These are phyloP conservation scores for Solanum neorickii DNA, from an alignment of 257 asterid species.

Conservation along the genomic window DNA sequence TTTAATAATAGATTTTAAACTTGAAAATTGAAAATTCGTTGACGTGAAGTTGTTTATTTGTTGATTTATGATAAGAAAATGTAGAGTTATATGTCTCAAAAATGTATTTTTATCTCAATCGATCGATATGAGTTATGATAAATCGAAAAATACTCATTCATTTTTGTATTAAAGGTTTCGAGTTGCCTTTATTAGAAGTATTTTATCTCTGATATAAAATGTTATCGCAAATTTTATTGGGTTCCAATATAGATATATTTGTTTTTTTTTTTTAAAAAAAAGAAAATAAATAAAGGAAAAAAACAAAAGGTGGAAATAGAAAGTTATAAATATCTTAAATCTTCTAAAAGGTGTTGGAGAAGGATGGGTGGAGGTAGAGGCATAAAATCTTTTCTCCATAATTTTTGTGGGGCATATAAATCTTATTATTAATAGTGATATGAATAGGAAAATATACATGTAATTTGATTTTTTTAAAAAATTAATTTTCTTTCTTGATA, in stretches of 20 bases:
- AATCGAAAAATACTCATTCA: neutral
- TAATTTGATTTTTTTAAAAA: too few relatives aligned
- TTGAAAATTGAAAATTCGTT: neutral
- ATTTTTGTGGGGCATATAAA: neutral
- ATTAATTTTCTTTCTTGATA: neutral
- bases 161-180: neutral
- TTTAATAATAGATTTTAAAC: neutral
- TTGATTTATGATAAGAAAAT: neutral
- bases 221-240: neutral
- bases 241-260: neutral
- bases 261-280: too few relatives aligned
- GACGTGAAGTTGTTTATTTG: neutral
- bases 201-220: neutral
- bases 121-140: neutral
- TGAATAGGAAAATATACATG: neutral
- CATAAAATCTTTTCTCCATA: neutral
- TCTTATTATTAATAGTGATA: neutral
- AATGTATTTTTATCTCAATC: neutral
- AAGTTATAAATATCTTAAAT: neutral
- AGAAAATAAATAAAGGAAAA: too few relatives aligned
- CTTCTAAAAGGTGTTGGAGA: neutral
- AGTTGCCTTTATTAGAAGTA: neutral
- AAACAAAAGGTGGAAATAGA: neutral
- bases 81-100: neutral
- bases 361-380: neutral